A percentile compares a stretch with the other conserved stretches of the same genome.
Conservation (phyloP, 2,329 filamentous ascomycete species). For the Hymenoscyphus repandus region DNA sequence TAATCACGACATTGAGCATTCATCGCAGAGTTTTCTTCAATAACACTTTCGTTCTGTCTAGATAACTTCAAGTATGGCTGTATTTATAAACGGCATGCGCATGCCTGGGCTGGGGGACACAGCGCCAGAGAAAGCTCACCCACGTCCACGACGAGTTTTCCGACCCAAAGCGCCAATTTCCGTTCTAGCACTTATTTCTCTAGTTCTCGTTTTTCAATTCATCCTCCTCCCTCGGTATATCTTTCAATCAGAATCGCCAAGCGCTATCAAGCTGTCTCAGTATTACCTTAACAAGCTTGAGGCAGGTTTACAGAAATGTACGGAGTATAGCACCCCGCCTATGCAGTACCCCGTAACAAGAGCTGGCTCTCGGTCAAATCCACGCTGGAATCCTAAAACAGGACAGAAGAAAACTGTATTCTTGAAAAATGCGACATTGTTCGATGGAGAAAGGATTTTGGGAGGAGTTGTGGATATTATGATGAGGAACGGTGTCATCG, state of each 20-base stretch:
- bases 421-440: conserved; percentile 38
- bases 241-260: conserved; percentile 8
- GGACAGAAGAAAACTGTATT: conserved; percentile 36
- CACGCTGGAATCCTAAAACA: conserved; percentile 36
- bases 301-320: conserved; percentile 25
- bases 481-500: conserved; percentile 36
- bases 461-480: conserved; percentile 33
- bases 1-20: no score
- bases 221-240: neutral
- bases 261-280: conserved; percentile 15
- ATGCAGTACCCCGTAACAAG: conserved; percentile 23
- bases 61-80: no score
- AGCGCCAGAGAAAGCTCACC: no score
- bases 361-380: conserved; percentile 29
- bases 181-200: neutral
- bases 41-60: no score
- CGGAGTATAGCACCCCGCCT: conserved; percentile 20
- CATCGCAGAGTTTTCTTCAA: no score
- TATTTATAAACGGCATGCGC: no score
- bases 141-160: neutral
- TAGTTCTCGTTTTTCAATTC: neutral
- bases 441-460: conserved; percentile 37
- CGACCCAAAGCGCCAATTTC: neutral
- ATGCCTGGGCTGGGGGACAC: no score
- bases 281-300: conserved; percentile 21